Evolutionary conservation across 176 grass and related monocot species (phyloP).

Genomic region (Musa acuminata): DNA sequence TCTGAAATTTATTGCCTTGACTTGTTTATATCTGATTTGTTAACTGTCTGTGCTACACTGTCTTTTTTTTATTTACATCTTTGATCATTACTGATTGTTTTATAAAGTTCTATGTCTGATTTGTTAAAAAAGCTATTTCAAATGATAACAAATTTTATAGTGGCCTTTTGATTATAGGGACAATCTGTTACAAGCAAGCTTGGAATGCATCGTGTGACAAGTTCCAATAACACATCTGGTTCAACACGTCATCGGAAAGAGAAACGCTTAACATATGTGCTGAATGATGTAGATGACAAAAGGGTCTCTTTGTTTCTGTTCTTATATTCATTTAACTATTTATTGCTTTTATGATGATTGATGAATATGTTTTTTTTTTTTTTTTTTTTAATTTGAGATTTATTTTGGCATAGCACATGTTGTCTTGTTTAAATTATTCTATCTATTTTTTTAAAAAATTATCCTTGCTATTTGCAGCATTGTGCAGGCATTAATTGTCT

Average conservation of each 20-base stretch:
- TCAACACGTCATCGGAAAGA: constrained; percentile 79
- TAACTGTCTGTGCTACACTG: too few relatives aligned
- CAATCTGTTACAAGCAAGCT: constrained; percentile 25
- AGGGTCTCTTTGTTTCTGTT: constrained; percentile 35
- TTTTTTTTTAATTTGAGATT: background rate
- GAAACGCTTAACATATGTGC: constrained; percentile 79
- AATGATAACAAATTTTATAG: background rate
- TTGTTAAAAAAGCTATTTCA: background rate
- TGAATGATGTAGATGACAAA: constrained; percentile 82
- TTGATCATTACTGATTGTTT: too few relatives aligned
- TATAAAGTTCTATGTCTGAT: background rate
- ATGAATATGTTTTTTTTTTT: background rate
- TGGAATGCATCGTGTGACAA: constrained; percentile 83
- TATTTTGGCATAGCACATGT: background rate
- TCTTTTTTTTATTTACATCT: too few relatives aligned
- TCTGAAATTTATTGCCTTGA: too few relatives aligned
- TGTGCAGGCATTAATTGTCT: constrained; percentile 90
- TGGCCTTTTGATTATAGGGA: background rate
- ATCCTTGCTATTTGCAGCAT: constrained; percentile 50
- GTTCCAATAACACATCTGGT: constrained; percentile 45
- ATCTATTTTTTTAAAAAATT: too few relatives aligned
- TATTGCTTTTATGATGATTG: too few relatives aligned
- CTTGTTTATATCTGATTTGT: too few relatives aligned
- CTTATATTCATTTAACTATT: background rate
- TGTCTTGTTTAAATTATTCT: background rate